Evolutionary conservation across 495 filamentous ascomycete species (phyloP).

Genomic region (Xylaria grammica): DNA sequence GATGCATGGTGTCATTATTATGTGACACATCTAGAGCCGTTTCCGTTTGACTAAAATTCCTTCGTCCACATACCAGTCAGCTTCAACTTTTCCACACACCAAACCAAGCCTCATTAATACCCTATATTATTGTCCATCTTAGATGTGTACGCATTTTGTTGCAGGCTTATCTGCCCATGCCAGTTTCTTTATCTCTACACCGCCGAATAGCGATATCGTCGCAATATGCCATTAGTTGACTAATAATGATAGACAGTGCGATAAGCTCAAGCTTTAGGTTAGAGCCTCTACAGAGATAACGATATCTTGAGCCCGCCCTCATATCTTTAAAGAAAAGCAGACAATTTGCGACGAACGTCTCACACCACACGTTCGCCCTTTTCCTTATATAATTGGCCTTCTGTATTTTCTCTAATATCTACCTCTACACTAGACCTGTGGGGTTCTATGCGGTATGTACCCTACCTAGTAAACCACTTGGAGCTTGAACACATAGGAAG

Average conservation of each 20-base stretch:
- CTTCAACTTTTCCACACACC: too few relatives aligned
- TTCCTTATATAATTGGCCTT: background rate
- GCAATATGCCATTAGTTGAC: constrained; percentile 11
- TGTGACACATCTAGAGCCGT: constrained; percentile 27
- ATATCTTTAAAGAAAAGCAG: background rate
- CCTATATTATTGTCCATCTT: constrained; percentile 21
- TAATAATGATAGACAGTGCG: constrained; percentile 30
- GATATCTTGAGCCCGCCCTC: background rate
- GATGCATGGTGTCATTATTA: constrained; percentile 11
- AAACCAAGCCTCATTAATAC: constrained; percentile 1
- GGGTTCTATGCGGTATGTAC: constrained; percentile 20
- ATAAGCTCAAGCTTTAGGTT: constrained; percentile 22
- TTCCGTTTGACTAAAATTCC: constrained; percentile 26
- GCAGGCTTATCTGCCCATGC: constrained; percentile 26
- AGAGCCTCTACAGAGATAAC: background rate
- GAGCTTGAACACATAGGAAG: background rate
- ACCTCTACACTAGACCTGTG: background rate
- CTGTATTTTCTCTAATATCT: background rate
- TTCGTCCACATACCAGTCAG: constrained; percentile 12
- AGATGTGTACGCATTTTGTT: background rate
- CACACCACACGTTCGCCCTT: too few relatives aligned
- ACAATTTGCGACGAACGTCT: background rate
- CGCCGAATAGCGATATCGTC: constrained; percentile 27
- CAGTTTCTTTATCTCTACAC: constrained; percentile 37
- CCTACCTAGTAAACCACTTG: background rate